Base-by-base conservation (phyloP, 1,284 basidiomycete genomes). In the Hymenochaete sp. region DNA sequence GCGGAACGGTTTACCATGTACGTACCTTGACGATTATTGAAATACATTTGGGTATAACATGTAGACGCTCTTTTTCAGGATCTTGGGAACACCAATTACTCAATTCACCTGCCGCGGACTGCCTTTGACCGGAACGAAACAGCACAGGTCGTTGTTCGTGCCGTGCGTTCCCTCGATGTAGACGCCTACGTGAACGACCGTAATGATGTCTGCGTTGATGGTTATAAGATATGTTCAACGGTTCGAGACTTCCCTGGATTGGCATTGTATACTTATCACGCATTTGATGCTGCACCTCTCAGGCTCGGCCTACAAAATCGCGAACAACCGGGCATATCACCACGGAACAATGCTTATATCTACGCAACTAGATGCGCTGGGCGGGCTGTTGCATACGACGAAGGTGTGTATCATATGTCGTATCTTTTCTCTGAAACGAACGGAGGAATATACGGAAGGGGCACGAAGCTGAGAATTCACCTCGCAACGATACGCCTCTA, bases 291-390 rank as follows among this genome's bases (percentile, higher is more conserved):
- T 55, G 52, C 59, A 98, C 85, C 82, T 98, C 44, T 98, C 95
- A 38, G 96, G 96, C 27, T 97, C 92, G 11, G 96, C 96, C 5
- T 99, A 97, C 69, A 98, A 97, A 67, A 87, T 99, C 49, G 86
- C 88, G 31, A 87, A 81, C 54, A 79, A 81, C 50, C 71, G 96
- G 13, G 92, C 93, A 1, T 98, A 98, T 64, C 95, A 98, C 58
- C 96, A 99, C 59, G 96, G 96, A 0, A 98, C 95, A n/a, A 97
- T 99, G 95, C 76, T 99, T 22, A 86, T 98, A 24, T 83, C 87
- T 10, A 87, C 90, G 3, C 67, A 74, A 38, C 71, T 96, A 18
- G 67, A 74, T 27, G 72, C 75, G 7, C 68, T 95, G 1, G 85
- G 87, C 0, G 75, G 82, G 43, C 66, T 90, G 8, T 68, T 98